Conservation (phyloP, 192 early-diverging fungal genomes). For the Backusella circina region DNA sequence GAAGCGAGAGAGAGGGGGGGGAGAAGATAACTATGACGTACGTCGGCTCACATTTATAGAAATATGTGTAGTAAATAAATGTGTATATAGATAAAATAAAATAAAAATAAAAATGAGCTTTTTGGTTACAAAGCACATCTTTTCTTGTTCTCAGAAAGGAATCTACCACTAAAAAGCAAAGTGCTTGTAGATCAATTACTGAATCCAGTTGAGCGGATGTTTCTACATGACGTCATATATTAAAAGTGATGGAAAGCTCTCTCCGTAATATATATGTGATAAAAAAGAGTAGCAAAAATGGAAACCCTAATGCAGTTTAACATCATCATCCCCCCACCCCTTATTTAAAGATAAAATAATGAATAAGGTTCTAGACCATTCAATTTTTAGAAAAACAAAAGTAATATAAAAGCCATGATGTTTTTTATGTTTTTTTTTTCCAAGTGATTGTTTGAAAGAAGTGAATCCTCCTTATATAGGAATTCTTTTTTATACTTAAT, state of each 20-base stretch:
- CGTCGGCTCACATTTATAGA: not conserved
- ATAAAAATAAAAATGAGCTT: not conserved
- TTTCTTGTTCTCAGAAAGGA: not conserved
- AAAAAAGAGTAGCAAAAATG: not conserved
- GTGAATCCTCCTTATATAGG: not conserved
- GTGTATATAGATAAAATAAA: not conserved
- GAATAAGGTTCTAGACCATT: not conserved
- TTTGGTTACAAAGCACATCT: not conserved
- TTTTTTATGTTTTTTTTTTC: not conserved
- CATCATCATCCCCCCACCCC: conserved; percentile 8
- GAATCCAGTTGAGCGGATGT: not conserved
- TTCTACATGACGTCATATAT: not conserved
- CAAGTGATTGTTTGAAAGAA: not conserved
- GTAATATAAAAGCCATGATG: not conserved
- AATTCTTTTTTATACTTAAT: not conserved
- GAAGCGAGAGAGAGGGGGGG: not conserved
- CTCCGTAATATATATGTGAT: not conserved
- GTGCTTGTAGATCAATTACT: not conserved
- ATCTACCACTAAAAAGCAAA: not conserved
- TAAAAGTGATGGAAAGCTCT: not conserved
- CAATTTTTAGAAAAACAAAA: not conserved
- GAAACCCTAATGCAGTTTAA: conserved; percentile 9
- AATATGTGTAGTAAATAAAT: not conserved
- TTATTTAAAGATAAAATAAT: not conserved
- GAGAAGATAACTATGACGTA: not conserved